A percentile compares a stretch with the other conserved stretches of the same genome.
These are phyloP conservation scores for Rhododendron mucronatum DNA, from an alignment of 148 eudicot species.

Conservation along the genomic window DNA sequence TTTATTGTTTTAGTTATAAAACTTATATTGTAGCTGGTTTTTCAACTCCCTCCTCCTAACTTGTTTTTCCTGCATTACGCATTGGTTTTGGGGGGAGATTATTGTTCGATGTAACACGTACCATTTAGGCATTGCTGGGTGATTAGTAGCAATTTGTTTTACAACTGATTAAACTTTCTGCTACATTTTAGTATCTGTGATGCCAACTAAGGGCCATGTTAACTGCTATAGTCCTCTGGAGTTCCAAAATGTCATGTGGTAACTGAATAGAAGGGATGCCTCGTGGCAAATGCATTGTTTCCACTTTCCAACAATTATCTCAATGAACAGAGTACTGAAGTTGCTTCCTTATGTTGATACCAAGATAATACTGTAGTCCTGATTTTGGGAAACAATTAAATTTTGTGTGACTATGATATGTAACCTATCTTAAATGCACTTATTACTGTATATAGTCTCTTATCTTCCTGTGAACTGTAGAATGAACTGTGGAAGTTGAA, in stretches of 20 bases:
- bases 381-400: neutral
- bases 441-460: neutral
- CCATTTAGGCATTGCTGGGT: neutral
- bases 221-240: neutral
- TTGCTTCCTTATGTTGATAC: neutral
- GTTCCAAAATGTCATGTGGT: neutral
- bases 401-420: neutral
- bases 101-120: neutral
- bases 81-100: too few relatives aligned
- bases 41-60: too few relatives aligned
- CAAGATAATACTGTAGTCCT: neutral
- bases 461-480: neutral
- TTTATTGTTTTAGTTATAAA: too few relatives aligned
- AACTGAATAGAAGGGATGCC: neutral
- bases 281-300: neutral
- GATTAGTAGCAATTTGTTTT: neutral
- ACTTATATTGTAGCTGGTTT: too few relatives aligned
- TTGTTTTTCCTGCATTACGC: too few relatives aligned
- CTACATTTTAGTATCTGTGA: neutral
- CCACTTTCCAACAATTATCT: neutral
- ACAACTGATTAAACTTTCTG: neutral
- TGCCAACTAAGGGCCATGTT: neutral
- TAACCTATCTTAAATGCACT: neutral
- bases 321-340: neutral
- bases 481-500: neutral